These are phyloP conservation scores for Laburnicola sp. DNA, from an alignment of 2,329 filamentous ascomycete species.

Conservation along the genomic window DNA sequence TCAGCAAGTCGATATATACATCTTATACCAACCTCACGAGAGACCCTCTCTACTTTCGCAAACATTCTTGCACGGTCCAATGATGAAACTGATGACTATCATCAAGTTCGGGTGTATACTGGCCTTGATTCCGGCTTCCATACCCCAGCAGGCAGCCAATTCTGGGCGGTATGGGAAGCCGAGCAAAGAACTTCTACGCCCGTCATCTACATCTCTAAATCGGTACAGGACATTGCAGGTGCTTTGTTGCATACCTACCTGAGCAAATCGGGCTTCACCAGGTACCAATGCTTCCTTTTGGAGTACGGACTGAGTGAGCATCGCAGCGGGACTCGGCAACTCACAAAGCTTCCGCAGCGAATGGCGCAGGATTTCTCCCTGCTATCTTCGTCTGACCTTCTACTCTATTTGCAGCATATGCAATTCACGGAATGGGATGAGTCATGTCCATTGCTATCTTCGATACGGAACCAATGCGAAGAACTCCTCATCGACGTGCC, in stretches of 20 bases:
- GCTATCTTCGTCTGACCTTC: slow-evolving; percentile 39
- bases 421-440: slow-evolving; percentile 38
- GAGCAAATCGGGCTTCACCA: slow-evolving; percentile 37
- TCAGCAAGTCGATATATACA: slow-evolving; percentile 23
- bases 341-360: slow-evolving; percentile 27
- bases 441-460: slow-evolving; percentile 33
- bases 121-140: slow-evolving; percentile 47
- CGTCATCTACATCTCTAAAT: slow-evolving; percentile 44
- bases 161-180: slow-evolving; percentile 43
- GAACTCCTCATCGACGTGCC: slow-evolving; percentile 42
- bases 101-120: slow-evolving; percentile 36
- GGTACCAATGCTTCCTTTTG: slow-evolving; percentile 42
- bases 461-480: slow-evolving; percentile 34
- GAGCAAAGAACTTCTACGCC: slow-evolving; percentile 32
- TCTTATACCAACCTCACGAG: slow-evolving; percentile 23
- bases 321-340: slow-evolving; percentile 8
- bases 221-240: slow-evolving; percentile 33
- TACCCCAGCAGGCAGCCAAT: slow-evolving; percentile 36
- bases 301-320: slow-evolving; percentile 33
- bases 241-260: slow-evolving; percentile 40
- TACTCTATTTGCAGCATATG: slow-evolving; percentile 41
- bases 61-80: slow-evolving; percentile 25
- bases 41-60: slow-evolving; percentile 29
- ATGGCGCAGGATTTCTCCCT: slow-evolving; percentile 39
- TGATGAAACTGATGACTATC: slow-evolving; percentile 33